Evolutionary conservation across 129 eudicot genomes (phyloP), one percentile per base, ranked within the genome.

Genomic region (Ambrosia artemisiifolia): DNA sequence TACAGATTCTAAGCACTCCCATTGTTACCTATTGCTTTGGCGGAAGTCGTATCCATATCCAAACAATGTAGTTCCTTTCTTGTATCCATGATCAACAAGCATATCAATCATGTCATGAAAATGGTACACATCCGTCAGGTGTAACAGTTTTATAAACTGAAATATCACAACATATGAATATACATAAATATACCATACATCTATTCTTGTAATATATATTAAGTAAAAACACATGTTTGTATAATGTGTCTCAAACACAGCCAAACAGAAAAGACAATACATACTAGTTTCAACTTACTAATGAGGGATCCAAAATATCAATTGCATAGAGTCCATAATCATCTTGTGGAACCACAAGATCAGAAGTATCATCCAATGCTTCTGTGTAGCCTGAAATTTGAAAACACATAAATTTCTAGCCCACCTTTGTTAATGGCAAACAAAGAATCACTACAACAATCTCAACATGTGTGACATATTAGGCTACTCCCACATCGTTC

Each of bases 81-180:
- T 81, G 83, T 90, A 94, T 49, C 99, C 99, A 71, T 88, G 86
- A 51, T 80, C 81, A 69, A 94, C 76, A 38, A 94, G 97, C 99
- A 94, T 90, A 18, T 90, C 84, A 70, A 94, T 94, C 97, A 94
- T 94, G 79, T 94, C 96, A 76, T 94, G 99, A 78, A 94, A 94
- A 79, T 94, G 96, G 80, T 90, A 94, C 60, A 86, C 85, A 54
- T 86, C 96, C 46, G 83, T 88, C 83, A 94, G 33, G 47, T 83
- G 93, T 38, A 90, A 46, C 57, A 72, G 78, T 78, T 94, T 94
- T 36, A 88, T 82, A 68, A 75, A 79, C 99, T 94, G 95, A 59
- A 70, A 78, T 42, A 18, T 34, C 71, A 82, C 80, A 49, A 78
- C n/a, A 69, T 35, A 50, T 40, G 11, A 40, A 40, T 40, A 40